Evolutionary conservation across 2,329 filamentous ascomycete species (phyloP), one percentile per base, ranked within the genome.

Genomic region (Penicillium crustosum): DNA sequence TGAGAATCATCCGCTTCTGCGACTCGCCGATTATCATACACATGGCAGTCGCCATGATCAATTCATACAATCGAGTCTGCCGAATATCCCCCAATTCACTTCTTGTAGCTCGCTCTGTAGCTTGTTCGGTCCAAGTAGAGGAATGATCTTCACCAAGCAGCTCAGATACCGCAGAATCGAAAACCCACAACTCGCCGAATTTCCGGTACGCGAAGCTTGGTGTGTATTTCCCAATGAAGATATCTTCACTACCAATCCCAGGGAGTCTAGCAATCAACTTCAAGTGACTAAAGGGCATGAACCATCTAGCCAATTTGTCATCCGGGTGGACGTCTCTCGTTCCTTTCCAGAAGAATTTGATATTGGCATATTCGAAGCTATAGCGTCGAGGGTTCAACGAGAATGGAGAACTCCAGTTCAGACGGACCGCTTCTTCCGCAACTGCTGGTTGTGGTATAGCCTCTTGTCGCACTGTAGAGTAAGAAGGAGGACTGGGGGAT

Each of bases 1-100:
- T 21, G 25, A 58, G 6, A 6, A 42, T 50, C 29, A 48, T 21
- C 17, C 60, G 48, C 43, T 58, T 64, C 58, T 58, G 29, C 54
- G 47, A 58, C 41, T 61, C 61, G 2, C 61, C 61, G 39, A 63
- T 39, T 15, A 64, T 35, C 62, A 64, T 64, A 43, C 62, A 64
- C 53, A 61, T 56, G 12, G 62, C 50, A 4, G 62, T 64, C 10
- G 58, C 52, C 41, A 63, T 50, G 10, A 64, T 45, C 38, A 60
- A 7, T 3, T 63, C 54, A 38, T 61, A 56, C 2, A 63, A 10
- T 12, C 54, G 48, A 17, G 42, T 60, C 23, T 29, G 9, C 23
- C 44, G 17, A 17, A 50, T 33, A 35, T 56, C 44, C 6, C 27
- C 13, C 8, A 38, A 4, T 33, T 43, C 19, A 12, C 21, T n/a